Evolutionary conservation across 1,284 basidiomycete genomes (phyloP), one percentile per base, ranked within the genome.

Genomic region (Microbotryum saponariae): DNA sequence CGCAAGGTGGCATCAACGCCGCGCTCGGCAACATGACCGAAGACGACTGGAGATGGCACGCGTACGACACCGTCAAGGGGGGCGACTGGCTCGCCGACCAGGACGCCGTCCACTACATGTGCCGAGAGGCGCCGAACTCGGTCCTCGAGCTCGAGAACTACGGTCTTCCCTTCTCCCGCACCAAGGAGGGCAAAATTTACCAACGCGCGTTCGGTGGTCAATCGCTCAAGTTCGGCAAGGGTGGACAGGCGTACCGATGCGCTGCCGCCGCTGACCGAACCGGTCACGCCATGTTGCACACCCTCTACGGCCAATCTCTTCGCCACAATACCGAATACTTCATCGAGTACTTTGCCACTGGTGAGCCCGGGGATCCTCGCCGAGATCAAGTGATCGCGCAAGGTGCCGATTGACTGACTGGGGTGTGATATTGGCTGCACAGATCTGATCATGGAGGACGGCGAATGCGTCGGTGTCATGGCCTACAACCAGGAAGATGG

Each of bases 81-180:
- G 97, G 93, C 59, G 96, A 99, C 79, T 99, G 94, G 94, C 86
- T 98, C 60, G 96, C 96, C 78, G 96, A 99, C 81, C 96, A 99
- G 79, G 58, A 94, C 93, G 67, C 68, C 10, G 65, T 69, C 45
- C 68, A 69, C 60, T 69, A 69, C 68, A 69, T 69, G 68, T 60
- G 67, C 54, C 60, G 62, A 20, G 67, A 68, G 51, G 67, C 67
- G 29, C 67, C 61, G 47, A 52, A 59, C 48, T 45, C 72, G 56
- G 58, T 62, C 25, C 56, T 61, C 25, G 76, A 97, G 90, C 87
- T 98, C 69, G 96, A 99, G 78, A 94, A 97, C 80, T 98, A 88
- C 74, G 96, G 96, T 79, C 89, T 99, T 16, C 96, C 96, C 46
- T 99, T 98, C 81, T 98, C 96, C 53, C 86, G 96, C 73, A 98